Base-by-base conservation (phyloP, 2,329 filamentous ascomycete genomes). In the Xylariomycetidae sp. region DNA sequence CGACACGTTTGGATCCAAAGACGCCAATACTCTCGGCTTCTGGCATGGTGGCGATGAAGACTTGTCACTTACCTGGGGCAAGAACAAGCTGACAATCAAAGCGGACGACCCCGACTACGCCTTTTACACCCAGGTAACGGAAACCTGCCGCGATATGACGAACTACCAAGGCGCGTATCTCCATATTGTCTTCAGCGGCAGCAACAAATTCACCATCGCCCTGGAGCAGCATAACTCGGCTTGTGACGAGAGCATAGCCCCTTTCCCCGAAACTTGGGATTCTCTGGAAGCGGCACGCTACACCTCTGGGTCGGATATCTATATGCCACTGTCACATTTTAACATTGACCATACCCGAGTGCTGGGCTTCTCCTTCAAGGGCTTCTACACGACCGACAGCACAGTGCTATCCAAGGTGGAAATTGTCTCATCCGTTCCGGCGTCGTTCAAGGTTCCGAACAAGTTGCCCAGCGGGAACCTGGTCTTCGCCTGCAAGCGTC, bases 221-320 rank as follows among this genome's bases (percentile, higher is more conserved):
- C 54, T 85, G 31, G 78, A 81, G 46, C 78, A 84, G 57, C 73
- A 82, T 58, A 85, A 85, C 46, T 59, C 62, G 14, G 57, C 66
- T n/a, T 84, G 80, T 50, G 65, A 76, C 49, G 58, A 67, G 5
- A 49, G 53, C 13, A 62, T 73, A 17, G 65, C 66, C 13, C 79
- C 80, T 0, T 82, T 70, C 47, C 79, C 79, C 0, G 76, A 75
- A 51, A 82, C 79, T 1, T 79, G 78, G 67, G 79, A 84, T 52
- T 79, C 75, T 1, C 62, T 82, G 13, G 77, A 83, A 53, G 78
- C 78, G 2, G 61, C 66, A 4, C 69, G 78, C 26, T 84, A 85
- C 50, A 51, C 54, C 9, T 55, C 51, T 9, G 52, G 66, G 1
- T 65, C 61, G 34, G 69, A 81, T 48, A 76, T 84, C 40, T 84